Conservation (phyloP, 2,329 filamentous ascomycete genomes). For the Chrysosphaeria jannelii region DNA sequence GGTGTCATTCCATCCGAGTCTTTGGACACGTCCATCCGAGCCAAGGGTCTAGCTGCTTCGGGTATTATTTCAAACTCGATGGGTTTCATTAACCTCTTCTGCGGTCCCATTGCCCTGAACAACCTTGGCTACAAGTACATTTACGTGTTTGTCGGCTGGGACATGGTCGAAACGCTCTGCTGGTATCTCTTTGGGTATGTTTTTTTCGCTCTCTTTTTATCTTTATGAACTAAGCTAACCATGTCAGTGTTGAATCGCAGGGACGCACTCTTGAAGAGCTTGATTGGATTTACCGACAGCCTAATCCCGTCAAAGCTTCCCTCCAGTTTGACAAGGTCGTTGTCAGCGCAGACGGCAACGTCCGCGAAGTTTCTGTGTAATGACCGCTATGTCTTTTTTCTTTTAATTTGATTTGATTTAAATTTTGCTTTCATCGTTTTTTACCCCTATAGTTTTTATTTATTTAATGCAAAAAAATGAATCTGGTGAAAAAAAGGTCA, state of each 20-base stretch:
- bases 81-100: slow-evolving; percentile 18
- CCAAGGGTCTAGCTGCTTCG: slow-evolving; percentile 18
- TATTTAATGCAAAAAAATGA: too few species aligned
- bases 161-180: slow-evolving; percentile 11
- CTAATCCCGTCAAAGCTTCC: slow-evolving; percentile 18
- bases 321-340: slow-evolving; percentile 16
- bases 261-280: slow-evolving; percentile 18
- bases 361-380: too few species aligned
- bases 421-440: too few species aligned
- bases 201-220: too few species aligned
- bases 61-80: slow-evolving; percentile 14
- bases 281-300: slow-evolving; percentile 18
- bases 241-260: slow-evolving; percentile 16
- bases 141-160: slow-evolving; percentile 18
- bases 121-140: slow-evolving; percentile 15
- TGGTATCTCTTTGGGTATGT: slow-evolving; percentile 20
- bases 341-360: slow-evolving; percentile 14
- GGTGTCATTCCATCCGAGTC: slow-evolving; percentile 16
- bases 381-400: too few species aligned
- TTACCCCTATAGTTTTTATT: too few species aligned
- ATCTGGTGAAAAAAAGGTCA: too few species aligned
- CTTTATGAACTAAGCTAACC: too few species aligned
- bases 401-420: too few species aligned
- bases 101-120: slow-evolving; percentile 14
- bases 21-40: slow-evolving; percentile 17